These are phyloP conservation scores for Saccharum spontaneum DNA, from an alignment of 176 grass and related monocot species.

Conservation along the genomic window DNA sequence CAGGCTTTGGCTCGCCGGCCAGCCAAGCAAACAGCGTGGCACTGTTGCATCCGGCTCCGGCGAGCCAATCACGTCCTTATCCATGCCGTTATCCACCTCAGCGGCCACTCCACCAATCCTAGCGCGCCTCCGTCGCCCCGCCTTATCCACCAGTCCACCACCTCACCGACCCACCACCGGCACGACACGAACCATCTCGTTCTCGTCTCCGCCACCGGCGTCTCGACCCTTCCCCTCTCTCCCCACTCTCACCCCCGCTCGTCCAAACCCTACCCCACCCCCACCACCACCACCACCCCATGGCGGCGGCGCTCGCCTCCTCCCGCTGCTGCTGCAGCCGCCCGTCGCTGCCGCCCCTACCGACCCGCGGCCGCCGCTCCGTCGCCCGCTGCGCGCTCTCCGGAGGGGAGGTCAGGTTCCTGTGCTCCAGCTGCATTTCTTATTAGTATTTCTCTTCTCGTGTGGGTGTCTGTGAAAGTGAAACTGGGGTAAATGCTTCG, in stretches of 20 bases:
- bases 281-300: background rate
- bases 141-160: too few relatives aligned
- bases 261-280: background rate
- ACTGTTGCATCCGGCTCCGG: too few relatives aligned
- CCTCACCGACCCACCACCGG: constrained; percentile 1
- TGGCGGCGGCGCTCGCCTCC: constrained; percentile 70
- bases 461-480: background rate
- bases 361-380: constrained; percentile 21
- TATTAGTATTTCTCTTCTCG: background rate
- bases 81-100: constrained; percentile 40
- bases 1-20: too few relatives aligned
- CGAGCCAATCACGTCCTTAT: background rate
- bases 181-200: background rate
- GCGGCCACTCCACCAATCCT: constrained; percentile 35
- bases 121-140: background rate
- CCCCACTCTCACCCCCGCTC: background rate
- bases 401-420: constrained; percentile 32
- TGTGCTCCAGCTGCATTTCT: background rate
- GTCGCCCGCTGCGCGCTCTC: constrained; percentile 50
- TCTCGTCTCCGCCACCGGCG: background rate
- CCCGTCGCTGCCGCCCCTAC: constrained; percentile 16
- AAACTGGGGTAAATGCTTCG: background rate
- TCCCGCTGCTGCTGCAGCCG: constrained; percentile 43
- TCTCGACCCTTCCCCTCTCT: background rate
- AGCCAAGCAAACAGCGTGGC: background rate